phyloP scores from a whole-genome alignment of 2,329 filamentous ascomycete genomes.

The Dissoconium aciculare region DNA sequence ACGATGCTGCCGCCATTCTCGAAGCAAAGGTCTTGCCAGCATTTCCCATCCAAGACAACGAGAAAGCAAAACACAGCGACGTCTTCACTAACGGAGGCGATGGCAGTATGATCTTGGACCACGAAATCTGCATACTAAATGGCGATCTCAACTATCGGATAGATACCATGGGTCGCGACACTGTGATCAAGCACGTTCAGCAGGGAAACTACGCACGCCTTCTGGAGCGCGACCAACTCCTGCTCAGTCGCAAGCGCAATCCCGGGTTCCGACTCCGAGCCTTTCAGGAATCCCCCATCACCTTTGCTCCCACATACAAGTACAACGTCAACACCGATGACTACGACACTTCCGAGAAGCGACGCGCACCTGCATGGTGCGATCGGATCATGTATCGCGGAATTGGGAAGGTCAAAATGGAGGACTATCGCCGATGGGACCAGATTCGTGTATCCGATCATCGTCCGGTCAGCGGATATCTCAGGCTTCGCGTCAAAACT shows the following conservation, averaged over 20 bases:
- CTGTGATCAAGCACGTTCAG: conserved; percentile 72
- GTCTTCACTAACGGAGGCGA: conserved; percentile 85
- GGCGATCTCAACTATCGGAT: conserved; percentile 97
- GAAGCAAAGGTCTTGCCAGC: conserved; percentile 61
- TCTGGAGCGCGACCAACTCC: conserved; percentile 81
- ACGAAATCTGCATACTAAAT: conserved; percentile 93
- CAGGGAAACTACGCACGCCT: conserved; percentile 70
- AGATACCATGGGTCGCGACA: conserved; percentile 88
- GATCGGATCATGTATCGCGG: conserved; percentile 83
- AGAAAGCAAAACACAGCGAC: conserved; percentile 48
- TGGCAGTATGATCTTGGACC: conserved; percentile 84
- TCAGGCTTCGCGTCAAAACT: conserved; percentile 72
- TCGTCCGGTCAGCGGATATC: conserved; percentile 73
- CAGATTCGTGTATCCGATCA: conserved; percentile 74
- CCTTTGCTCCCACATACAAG: conserved; percentile 93
- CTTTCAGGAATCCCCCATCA: conserved; percentile 82
- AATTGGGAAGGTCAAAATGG: conserved; percentile 64
- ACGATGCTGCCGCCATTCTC: conserved; percentile 79
- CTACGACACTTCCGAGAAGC: conserved; percentile 83
- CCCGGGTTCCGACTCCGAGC: conserved; percentile 76
- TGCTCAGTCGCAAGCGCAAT: conserved; percentile 77
- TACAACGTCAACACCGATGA: conserved; percentile 92
- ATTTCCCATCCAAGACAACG: conserved; percentile 33
- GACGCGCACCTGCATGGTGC: conserved; percentile 88
- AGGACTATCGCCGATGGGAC: conserved; percentile 80